Base-by-base conservation (phyloP, 345 rosid species). In the Ricinus communis region DNA sequence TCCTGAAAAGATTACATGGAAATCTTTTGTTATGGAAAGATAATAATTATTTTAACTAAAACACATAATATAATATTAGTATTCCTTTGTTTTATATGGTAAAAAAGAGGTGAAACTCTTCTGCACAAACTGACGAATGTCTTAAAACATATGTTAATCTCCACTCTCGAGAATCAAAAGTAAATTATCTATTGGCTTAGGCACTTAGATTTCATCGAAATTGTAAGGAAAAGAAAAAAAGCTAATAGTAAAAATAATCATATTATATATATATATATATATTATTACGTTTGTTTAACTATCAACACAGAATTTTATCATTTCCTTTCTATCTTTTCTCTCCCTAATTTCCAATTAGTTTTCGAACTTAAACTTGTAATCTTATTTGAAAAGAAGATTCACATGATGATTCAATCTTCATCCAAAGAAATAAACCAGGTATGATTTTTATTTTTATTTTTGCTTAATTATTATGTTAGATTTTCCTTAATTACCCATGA, bases 121-220 rank as follows among this genome's bases (percentile, higher is more conserved):
- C 30, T 33, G 49, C 27, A 62, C 3, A 56, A 25, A 25, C 14
- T 38, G 49, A 62, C 52, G 19, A 66, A 31, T 49, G 69, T 33
- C 65, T 7, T 18, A n/a, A 61, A 38, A 1, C 18, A 51, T 19
- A 51, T 13, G 63, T 58, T 58, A 5, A 13, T 4, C 61, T 21
- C 61, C 1, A 16, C 13, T 56, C 16, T 30, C 61, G 50, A 46
- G 27, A 28, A 46, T 28, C 1, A 46, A 5, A 64, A 45, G 36
- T 1, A 27, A 46, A 8, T n/a, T 25, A 11, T 47, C 24, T 15
- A 47, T 49, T 49, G 69, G 69, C 22, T 65, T 16, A 25, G 5
- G 19, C 57, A 66, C 69, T 28, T 66, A 18, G 69, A 49, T 66
- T 33, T 33, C 36, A 66, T 66, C 69, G 69, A 49, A 49, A n/a